phyloP scores from a whole-genome alignment of 2,329 filamentous ascomycete species.

The Coniella lustricola region DNA sequence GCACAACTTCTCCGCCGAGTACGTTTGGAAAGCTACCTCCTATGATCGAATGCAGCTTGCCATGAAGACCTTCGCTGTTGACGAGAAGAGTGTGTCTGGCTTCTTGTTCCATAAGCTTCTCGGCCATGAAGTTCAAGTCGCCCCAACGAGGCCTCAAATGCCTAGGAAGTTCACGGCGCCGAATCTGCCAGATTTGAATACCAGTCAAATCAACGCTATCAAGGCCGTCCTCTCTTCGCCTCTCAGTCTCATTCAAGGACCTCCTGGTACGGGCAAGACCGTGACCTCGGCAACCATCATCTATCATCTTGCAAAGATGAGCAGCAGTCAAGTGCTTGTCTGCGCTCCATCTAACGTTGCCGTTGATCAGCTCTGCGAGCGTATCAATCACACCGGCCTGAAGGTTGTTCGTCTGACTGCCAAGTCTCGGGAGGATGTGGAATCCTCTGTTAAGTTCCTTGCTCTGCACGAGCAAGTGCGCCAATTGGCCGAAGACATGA shows the following conservation, averaged over 20 bases:
- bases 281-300: slow-evolving; percentile 98
- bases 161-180: slow-evolving; percentile 97
- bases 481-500: slow-evolving; percentile 76
- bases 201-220: slow-evolving; percentile 92
- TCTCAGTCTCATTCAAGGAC: slow-evolving; percentile 91
- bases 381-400: slow-evolving; percentile 86
- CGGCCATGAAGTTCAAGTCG: slow-evolving; percentile 88
- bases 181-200: slow-evolving; percentile 87
- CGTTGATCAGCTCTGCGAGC: slow-evolving; percentile 95
- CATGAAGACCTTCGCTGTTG: slow-evolving; percentile 98
- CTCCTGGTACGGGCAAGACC: slow-evolving; percentile 95
- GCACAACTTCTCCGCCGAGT: slow-evolving; percentile 96
- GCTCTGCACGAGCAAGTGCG: slow-evolving; percentile 95
- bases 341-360: slow-evolving; percentile 98
- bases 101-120: slow-evolving; percentile 98
- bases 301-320: slow-evolving; percentile 93
- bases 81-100: slow-evolving; percentile 96
- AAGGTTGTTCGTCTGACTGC: slow-evolving; percentile 98
- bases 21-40: slow-evolving; percentile 98
- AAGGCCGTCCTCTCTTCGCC: slow-evolving; percentile 92
- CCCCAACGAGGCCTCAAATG: slow-evolving; percentile 90
- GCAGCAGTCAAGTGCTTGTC: slow-evolving; percentile 87
- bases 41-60: slow-evolving; percentile 99
- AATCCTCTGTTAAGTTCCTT: slow-evolving; percentile 94
- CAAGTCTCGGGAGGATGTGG: slow-evolving; percentile 96